phyloP scores from a whole-genome alignment of 2,329 filamentous ascomycete genomes.

The Drechslera avenae region DNA sequence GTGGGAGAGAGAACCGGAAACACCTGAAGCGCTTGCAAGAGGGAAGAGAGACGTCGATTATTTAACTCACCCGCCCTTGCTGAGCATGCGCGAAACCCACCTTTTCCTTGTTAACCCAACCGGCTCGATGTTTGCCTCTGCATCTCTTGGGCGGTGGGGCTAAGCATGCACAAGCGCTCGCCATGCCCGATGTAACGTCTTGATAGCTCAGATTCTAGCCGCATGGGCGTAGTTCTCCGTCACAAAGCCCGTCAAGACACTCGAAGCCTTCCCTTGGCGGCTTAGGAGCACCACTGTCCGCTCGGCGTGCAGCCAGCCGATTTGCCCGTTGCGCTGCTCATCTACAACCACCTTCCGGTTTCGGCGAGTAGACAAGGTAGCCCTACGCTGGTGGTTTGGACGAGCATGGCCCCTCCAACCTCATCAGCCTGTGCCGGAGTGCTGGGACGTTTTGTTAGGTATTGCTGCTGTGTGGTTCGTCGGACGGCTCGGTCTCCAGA shows the following conservation, averaged over 20 bases:
- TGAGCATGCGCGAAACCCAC: slow-evolving; percentile 7
- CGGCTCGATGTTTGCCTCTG: slow-evolving; percentile 21
- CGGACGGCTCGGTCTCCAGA: background rate
- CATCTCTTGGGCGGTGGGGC: slow-evolving; percentile 14
- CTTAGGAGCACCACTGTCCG: slow-evolving; percentile 28
- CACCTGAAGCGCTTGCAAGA: slow-evolving; percentile 13
- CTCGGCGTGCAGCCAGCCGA: slow-evolving; percentile 10
- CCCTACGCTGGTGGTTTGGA: slow-evolving; percentile 29
- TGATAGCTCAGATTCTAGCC: slow-evolving; percentile 26
- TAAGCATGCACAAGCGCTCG: slow-evolving; percentile 34
- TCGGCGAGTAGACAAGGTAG: slow-evolving; percentile 15
- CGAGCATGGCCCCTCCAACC: slow-evolving; percentile 1
- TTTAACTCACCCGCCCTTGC: slow-evolving; percentile 29
- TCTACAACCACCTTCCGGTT: slow-evolving; percentile 34
- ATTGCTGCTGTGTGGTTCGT: slow-evolving; percentile 11
- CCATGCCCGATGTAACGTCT: slow-evolving; percentile 40
- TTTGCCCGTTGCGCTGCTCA: slow-evolving; percentile 10
- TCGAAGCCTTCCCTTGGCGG: slow-evolving; percentile 36
- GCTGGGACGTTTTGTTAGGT: slow-evolving; percentile 9
- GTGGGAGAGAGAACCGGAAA: slow-evolving; percentile 11
- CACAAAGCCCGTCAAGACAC: slow-evolving; percentile 30
- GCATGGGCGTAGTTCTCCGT: slow-evolving; percentile 17
- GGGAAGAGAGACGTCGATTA: slow-evolving; percentile 26
- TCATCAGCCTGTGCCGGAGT: slow-evolving; percentile 15
- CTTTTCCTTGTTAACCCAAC: slow-evolving; percentile 11